These are phyloP conservation scores for Teunomyces lycoperdinae DNA, from an alignment of 805 yeast species.

Conservation along the genomic window DNA sequence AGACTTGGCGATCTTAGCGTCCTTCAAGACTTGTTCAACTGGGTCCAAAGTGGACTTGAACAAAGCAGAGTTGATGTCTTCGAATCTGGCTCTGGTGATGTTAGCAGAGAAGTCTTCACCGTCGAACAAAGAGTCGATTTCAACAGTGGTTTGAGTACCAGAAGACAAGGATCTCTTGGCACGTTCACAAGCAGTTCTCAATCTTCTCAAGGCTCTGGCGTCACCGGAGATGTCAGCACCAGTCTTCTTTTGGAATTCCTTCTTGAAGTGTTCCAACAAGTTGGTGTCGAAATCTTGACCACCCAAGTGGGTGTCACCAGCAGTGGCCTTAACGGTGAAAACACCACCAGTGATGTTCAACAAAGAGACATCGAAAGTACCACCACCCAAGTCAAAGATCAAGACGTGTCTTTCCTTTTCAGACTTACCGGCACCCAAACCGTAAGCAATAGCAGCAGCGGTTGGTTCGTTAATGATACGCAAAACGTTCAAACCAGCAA, in stretches of 20 bases:
- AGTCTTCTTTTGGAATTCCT: slow-evolving; percentile 47
- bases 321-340: slow-evolving; percentile 92
- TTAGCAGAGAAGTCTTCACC: slow-evolving; percentile 50
- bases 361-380: slow-evolving; percentile 95
- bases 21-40: slow-evolving; percentile 49
- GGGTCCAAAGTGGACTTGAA: slow-evolving; percentile 50
- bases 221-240: slow-evolving; percentile 45
- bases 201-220: slow-evolving; percentile 50
- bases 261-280: slow-evolving; percentile 47
- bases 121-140: slow-evolving; percentile 48
- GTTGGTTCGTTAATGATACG: slow-evolving; percentile 58
- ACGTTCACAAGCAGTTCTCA: slow-evolving; percentile 52
- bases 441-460: slow-evolving; percentile 97
- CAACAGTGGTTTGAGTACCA: slow-evolving; percentile 49
- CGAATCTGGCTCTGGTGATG: slow-evolving; percentile 51
- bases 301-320: slow-evolving; percentile 53
- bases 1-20: slow-evolving; percentile 41
- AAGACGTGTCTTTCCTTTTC: slow-evolving; percentile 65
- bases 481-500: slow-evolving; percentile 49
- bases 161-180: slow-evolving; percentile 51
- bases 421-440: slow-evolving; percentile 67
- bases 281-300: slow-evolving; percentile 53
- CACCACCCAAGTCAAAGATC: slow-evolving; percentile 96
- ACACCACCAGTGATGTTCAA: slow-evolving; percentile 93
- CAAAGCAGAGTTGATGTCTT: slow-evolving; percentile 48